Evolutionary conservation across 345 rosid genomes (phyloP), one percentile per base, ranked within the genome.

Genomic region (Populus alba): DNA sequence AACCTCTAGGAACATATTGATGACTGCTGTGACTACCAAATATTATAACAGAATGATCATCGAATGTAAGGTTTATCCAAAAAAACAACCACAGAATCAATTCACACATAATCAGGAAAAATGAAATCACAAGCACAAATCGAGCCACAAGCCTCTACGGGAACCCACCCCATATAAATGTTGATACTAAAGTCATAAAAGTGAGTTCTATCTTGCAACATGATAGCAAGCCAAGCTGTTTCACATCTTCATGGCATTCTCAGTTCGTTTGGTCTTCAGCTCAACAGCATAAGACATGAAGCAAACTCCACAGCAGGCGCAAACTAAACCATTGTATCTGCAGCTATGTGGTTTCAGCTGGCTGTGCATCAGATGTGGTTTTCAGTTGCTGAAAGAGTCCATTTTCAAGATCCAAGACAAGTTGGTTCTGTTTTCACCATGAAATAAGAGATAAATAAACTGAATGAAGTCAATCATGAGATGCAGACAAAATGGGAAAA

Each of bases 401-500:
- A 66, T 37, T 35, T 71, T 38, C 72, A 43, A 17, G 65, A 72
- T 76, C 66, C 75, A 37, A 18, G 55, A 41, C 68, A 8, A 8
- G 66, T 38, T 41, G 63, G 79, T 79, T 79, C 82, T 35, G 53
- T 62, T 69, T 80, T 80, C 75, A 70, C 79, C 79, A 75, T 75
- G 7, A 22, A 29, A 68, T 35, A 63, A 16, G 37, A 33, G 17
- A 18, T n/a, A n/a, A 31, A 51, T 22, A 20, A 53, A 73, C 68
- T 29, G 20, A 4, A 25, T 5, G 27, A 74, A 16, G 15, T 71
- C 66, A 61, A 17, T 61, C 29, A 38, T 31, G 35, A 68, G 39
- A 74, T 23, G 12, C 25, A 39, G n/a, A 68, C 11, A 35, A 29
- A 63, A 63, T 17, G n/a, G 45, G 41, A 49, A 65, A 18, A 53